Conservation (phyloP, 352 stramenopile species). For the Phytopythium chamaehyphon region DNA sequence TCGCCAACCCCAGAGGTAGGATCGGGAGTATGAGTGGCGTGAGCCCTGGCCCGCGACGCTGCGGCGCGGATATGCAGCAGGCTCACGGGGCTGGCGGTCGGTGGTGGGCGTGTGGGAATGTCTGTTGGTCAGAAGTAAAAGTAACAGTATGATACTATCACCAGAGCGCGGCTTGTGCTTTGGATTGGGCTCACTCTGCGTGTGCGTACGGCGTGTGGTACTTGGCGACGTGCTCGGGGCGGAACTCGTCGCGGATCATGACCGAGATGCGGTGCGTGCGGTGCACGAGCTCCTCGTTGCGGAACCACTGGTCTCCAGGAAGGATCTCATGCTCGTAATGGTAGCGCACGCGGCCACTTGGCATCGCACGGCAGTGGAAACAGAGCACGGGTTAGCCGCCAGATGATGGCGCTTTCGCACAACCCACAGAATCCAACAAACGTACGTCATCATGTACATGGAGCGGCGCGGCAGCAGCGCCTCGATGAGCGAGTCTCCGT, state of each 20-base stretch:
- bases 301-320: constrained; percentile 54
- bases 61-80: too few relatives aligned
- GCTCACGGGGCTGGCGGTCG: too few relatives aligned
- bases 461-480: constrained; percentile 64
- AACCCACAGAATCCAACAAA: constrained; percentile 1
- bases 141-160: too few relatives aligned
- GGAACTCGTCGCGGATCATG: constrained; percentile 73
- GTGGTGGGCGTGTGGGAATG: too few relatives aligned
- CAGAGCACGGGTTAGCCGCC: constrained; percentile 4
- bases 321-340: constrained; percentile 87
- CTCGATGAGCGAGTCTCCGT: constrained; percentile 66
- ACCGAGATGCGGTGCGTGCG: constrained; percentile 81
- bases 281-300: constrained; percentile 43
- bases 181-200: neutral
- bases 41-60: too few relatives aligned
- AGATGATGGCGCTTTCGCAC: neutral
- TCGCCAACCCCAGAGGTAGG: too few relatives aligned
- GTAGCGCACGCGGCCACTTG: constrained; percentile 69
- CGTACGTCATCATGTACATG: constrained; percentile 87
- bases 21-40: too few relatives aligned
- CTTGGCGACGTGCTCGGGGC: constrained; percentile 31
- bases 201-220: constrained; percentile 30
- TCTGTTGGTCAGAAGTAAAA: too few relatives aligned
- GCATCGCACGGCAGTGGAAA: neutral
- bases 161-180: neutral